These are phyloP conservation scores for Neltuma alba DNA, from an alignment of 306 rosid genomes.

Conservation along the genomic window DNA sequence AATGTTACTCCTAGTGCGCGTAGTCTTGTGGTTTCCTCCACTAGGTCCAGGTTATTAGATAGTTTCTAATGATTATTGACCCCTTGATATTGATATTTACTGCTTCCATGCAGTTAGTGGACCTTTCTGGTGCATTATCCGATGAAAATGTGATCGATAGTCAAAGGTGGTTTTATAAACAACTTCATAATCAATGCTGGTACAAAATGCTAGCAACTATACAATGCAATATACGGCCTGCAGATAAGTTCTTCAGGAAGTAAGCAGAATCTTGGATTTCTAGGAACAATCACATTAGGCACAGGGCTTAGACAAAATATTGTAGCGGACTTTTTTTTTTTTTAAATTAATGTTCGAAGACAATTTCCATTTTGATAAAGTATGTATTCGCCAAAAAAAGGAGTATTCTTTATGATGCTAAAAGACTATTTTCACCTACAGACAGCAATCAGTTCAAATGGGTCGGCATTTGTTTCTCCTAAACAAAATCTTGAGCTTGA, in stretches of 20 bases:
- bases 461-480: not conserved
- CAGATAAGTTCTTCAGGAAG: not conserved
- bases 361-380: not conserved
- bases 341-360: not conserved
- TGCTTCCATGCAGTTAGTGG: slow-evolving; percentile 10
- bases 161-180: not conserved
- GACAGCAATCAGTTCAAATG: not conserved
- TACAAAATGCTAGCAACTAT: slow-evolving; percentile 22
- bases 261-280: not conserved
- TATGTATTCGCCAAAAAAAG: not conserved
- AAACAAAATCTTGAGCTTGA: not conserved
- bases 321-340: not conserved
- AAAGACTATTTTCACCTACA: not conserved
- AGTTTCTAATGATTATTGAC: not conserved
- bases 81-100: slow-evolving; percentile 4
- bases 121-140: not conserved
- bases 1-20: slow-evolving; percentile 7
- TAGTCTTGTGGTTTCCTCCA: not conserved
- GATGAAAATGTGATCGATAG: not conserved
- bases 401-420: not conserved
- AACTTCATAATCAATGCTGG: not conserved
- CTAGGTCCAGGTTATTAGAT: not conserved
- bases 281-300: not conserved
- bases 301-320: not conserved
- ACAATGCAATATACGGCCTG: not conserved